These are phyloP conservation scores for Starmerella stigmatis DNA, from an alignment of 805 yeast species.

Conservation along the genomic window DNA sequence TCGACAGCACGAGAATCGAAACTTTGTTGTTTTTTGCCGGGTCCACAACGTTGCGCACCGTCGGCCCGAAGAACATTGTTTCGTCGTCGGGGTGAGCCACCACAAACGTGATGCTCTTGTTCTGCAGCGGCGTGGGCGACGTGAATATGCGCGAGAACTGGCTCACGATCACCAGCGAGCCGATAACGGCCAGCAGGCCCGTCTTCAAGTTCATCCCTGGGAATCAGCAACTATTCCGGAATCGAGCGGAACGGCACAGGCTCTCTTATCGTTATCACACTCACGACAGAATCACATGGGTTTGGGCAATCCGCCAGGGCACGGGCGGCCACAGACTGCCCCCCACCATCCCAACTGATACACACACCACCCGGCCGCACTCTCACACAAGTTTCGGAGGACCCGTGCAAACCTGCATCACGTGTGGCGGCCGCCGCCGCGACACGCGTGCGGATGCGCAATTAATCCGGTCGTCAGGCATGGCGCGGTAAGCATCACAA, in stretches of 20 bases:
- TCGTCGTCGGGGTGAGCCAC: conserved; percentile 98
- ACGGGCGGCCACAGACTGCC: too few relatives aligned
- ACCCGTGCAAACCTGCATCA: too few relatives aligned
- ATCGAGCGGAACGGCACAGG: neutral
- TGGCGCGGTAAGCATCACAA: too few relatives aligned
- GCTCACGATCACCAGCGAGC: conserved; percentile 7
- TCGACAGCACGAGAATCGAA: conserved; percentile 58
- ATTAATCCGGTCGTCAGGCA: too few relatives aligned
- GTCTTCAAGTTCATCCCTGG: neutral
- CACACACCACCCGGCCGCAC: too few relatives aligned
- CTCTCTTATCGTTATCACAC: conserved; percentile 4
- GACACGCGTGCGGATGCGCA: too few relatives aligned
- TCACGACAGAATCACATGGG: neutral
- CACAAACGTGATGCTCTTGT: conserved; percentile 35
- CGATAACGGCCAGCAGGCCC: conserved; percentile 1
- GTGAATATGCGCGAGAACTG: conserved; percentile 19
- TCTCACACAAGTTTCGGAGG: too few relatives aligned
- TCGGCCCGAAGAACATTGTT: conserved; percentile 91
- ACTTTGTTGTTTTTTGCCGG: conserved; percentile 42
- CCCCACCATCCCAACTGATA: too few relatives aligned
- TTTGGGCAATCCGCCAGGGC: neutral
- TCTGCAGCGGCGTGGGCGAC: conserved; percentile 20
- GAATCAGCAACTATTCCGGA: neutral
- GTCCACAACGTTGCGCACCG: conserved; percentile 45
- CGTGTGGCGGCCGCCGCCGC: too few relatives aligned